Base-by-base conservation (phyloP, 495 filamentous ascomycete genomes). In the Aspergillus avenaceus region DNA sequence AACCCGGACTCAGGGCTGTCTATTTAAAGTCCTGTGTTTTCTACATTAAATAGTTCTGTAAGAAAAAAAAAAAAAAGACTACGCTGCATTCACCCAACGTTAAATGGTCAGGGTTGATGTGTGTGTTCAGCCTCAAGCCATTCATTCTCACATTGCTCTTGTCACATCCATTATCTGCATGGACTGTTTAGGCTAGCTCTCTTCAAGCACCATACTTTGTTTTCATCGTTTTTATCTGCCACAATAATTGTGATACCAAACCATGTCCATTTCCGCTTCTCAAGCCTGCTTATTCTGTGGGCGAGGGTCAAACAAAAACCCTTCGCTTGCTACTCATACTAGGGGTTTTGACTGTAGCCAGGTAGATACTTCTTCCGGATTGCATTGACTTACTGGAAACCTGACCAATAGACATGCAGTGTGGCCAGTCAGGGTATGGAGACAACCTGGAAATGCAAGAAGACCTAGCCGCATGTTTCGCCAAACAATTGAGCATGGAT, bases 391-490 rank as follows among this genome's bases (percentile, higher is more conserved):
- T 5, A 14, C 26, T 47, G 19, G 29, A 29, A 44, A 25, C 23
- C 55, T 61, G 41, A 62, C 59, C n/a, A 47, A 12, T 19, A 48
- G 49, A 25, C 40, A 34, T 58, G 11, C 52, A 73, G 69, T 72
- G 68, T 37, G 66, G 70, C 8, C 50, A 72, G 24, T 69, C 66
- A 24, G 64, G 61, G n/a, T 64, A 63, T 2, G 70, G 71, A 58
- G 56, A 66, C 59, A 71, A 69, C 47, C 69, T 75, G 60, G 73
- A 81, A 34, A 57, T 71, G 38, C 76, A 84, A 54, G 83, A 90
- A 31, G 86, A 88, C 29, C 82, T 91, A 16, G 71, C 79, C 11
- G 65, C 74, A n/a, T 73, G 90, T 45, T 86, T 91, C 58, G 72
- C 80, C 36, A 80, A 77, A 28, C 82, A 86, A 53, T 70, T 90